phyloP scores from a whole-genome alignment of 148 eudicot species.

The Suaeda aralocaspica region DNA sequence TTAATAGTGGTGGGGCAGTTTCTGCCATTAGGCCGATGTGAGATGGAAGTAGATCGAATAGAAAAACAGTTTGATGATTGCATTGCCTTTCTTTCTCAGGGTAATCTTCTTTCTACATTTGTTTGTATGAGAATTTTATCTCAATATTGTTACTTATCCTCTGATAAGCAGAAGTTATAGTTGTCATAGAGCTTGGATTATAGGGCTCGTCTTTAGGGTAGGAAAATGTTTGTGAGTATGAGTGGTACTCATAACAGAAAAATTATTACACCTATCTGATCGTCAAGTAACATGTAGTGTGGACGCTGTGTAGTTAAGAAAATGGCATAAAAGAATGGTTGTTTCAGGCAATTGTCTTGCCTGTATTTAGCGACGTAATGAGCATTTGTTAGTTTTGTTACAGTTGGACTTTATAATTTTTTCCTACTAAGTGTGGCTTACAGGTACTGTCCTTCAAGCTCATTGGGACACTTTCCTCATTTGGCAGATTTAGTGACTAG shows the following conservation, averaged over 20 bases:
- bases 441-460: conserved; percentile 94
- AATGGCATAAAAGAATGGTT: background rate
- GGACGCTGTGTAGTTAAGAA: background rate
- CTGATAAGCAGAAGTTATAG: background rate
- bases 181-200: background rate
- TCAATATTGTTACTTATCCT: background rate
- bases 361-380: background rate
- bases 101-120: conserved; percentile 38
- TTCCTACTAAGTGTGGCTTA: conserved; percentile 16
- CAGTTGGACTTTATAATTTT: background rate
- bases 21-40: conserved; percentile 79
- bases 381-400: background rate
- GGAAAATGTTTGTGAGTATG: background rate
- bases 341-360: background rate
- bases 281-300: background rate
- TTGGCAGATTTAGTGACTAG: conserved; percentile 88
- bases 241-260: too few relatives aligned
- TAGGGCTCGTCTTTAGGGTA: background rate
- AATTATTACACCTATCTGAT: too few relatives aligned
- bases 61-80: conserved; percentile 96
- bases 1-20: conserved; percentile 70
- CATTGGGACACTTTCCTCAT: conserved; percentile 88
- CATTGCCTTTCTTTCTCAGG: conserved; percentile 92
- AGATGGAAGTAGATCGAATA: conserved; percentile 79
- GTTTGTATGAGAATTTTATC: background rate